phyloP scores from a whole-genome alignment of 2,329 filamentous ascomycete genomes.

The Fusarium sp. region DNA sequence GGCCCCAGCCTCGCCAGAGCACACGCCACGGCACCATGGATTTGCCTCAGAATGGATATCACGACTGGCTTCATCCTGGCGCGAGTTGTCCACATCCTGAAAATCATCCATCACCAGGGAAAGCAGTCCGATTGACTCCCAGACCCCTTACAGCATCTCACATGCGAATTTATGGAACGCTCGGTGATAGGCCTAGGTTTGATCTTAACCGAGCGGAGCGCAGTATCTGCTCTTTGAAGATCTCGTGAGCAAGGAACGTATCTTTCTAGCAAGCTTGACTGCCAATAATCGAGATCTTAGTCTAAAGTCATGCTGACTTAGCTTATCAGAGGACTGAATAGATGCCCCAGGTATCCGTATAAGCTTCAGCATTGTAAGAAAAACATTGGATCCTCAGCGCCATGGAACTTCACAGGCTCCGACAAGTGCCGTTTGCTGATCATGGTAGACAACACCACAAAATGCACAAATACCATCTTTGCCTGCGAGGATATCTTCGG shows the following conservation, averaged over 20 bases:
- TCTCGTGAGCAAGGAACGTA: constrained; percentile 3
- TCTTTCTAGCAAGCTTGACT: background rate
- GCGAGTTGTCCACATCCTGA: constrained; percentile 21
- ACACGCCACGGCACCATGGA: constrained; percentile 31
- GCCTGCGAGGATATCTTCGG: constrained; percentile 29
- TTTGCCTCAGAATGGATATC: constrained; percentile 39
- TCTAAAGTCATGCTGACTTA: background rate
- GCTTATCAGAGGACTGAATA: background rate
- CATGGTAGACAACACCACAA: constrained; percentile 32
- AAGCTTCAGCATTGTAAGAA: constrained; percentile 2
- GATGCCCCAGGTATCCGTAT: constrained; percentile 9
- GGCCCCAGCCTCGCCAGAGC: constrained; percentile 19
- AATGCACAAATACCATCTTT: constrained; percentile 8
- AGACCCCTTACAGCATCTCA: constrained; percentile 4
- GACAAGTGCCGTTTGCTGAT: constrained; percentile 25
- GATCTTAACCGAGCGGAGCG: constrained; percentile 30
- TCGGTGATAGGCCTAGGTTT: constrained; percentile 34
- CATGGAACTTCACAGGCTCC: constrained; percentile 23
- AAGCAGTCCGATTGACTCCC: constrained; percentile 9
- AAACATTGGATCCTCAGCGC: constrained; percentile 11
- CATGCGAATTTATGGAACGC: constrained; percentile 22
- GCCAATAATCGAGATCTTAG: background rate
- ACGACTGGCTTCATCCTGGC: constrained; percentile 41
- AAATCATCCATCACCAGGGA: constrained; percentile 23
- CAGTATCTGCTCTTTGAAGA: constrained; percentile 6